Conservation (phyloP, 139 green algal species). For the Zygnema circumcarinatum region DNA sequence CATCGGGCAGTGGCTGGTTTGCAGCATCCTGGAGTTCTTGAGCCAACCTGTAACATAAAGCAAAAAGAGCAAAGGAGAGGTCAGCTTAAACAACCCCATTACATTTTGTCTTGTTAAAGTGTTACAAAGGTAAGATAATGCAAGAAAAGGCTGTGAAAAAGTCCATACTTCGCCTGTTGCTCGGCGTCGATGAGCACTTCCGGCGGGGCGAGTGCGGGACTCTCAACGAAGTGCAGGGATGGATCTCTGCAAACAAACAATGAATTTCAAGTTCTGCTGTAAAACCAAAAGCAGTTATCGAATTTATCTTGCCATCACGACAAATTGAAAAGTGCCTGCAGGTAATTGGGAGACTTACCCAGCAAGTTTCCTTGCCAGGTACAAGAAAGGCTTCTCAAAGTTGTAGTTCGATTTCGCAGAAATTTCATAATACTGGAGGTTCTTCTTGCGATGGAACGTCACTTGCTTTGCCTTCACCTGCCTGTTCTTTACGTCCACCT, state of each 20-base stretch:
- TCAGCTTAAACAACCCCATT: not conserved
- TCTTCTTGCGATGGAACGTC: slow-evolving; percentile 93
- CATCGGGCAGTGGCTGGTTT: slow-evolving; percentile 80
- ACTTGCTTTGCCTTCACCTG: slow-evolving; percentile 99
- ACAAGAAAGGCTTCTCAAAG: slow-evolving; percentile 99
- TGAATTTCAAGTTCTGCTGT: too few relatives aligned
- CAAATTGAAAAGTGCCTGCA: not conserved
- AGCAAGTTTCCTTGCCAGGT: slow-evolving; percentile 97
- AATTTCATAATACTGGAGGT: slow-evolving; percentile 99
- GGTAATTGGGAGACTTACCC: slow-evolving; percentile 62
- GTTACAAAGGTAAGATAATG: not conserved
- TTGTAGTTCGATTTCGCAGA: slow-evolving; percentile 99
- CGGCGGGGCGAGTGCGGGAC: slow-evolving; percentile 89
- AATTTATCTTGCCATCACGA: not conserved
- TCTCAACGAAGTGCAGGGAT: slow-evolving; percentile 92
- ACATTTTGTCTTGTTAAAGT: not conserved
- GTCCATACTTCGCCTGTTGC: slow-evolving; percentile 80
- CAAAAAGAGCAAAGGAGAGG: not conserved
- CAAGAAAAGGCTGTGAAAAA: slow-evolving; percentile 5
- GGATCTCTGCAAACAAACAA: slow-evolving; percentile 71
- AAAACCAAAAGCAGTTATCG: slow-evolving; percentile 6
- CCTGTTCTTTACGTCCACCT: slow-evolving; percentile 99
- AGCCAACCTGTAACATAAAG: slow-evolving; percentile 68
- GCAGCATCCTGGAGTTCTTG: slow-evolving; percentile 77
- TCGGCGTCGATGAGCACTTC: slow-evolving; percentile 91